Conservation (phyloP, 169 alveolate species). For the Babesia ovata region DNA sequence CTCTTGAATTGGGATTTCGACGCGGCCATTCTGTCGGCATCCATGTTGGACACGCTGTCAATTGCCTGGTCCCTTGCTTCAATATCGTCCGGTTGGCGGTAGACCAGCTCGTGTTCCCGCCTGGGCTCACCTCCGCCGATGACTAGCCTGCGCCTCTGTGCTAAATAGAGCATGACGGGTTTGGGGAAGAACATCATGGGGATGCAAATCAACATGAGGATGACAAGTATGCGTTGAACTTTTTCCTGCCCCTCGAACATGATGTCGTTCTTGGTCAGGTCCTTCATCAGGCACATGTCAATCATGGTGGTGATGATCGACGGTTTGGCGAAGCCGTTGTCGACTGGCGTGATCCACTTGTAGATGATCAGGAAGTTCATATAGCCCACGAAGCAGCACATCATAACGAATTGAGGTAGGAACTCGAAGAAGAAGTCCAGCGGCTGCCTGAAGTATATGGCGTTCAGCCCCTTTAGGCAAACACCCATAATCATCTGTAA, state of each 20-base stretch:
- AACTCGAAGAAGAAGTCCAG: constrained; percentile 95
- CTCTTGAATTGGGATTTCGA: constrained; percentile 19
- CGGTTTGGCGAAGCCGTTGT: constrained; percentile 85
- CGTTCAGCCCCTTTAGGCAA: constrained; percentile 92
- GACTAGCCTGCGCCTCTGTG: constrained; percentile 18
- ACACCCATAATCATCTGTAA: constrained; percentile 94
- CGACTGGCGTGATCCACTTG: constrained; percentile 92
- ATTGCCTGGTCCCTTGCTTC: background rate
- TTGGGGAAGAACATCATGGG: constrained; percentile 95
- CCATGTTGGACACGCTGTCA: background rate
- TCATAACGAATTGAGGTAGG: constrained; percentile 95
- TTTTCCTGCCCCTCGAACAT: constrained; percentile 79
- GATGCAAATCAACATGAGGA: constrained; percentile 85
- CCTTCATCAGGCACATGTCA: constrained; percentile 88
- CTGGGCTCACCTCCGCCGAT: constrained; percentile 5
- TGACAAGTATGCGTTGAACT: constrained; percentile 80
- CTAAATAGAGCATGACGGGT: constrained; percentile 77
- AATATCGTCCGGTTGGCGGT: constrained; percentile 61
- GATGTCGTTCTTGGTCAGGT: constrained; percentile 73
- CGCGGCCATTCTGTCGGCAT: background rate
- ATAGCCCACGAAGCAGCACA: constrained; percentile 94
- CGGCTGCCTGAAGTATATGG: constrained; percentile 84
- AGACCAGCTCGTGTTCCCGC: constrained; percentile 67
- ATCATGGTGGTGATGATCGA: constrained; percentile 95
- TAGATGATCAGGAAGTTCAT: constrained; percentile 91